Conservation (phyloP, 2,329 filamentous ascomycete species). For the Hymenotorrendiella dingleyae region DNA sequence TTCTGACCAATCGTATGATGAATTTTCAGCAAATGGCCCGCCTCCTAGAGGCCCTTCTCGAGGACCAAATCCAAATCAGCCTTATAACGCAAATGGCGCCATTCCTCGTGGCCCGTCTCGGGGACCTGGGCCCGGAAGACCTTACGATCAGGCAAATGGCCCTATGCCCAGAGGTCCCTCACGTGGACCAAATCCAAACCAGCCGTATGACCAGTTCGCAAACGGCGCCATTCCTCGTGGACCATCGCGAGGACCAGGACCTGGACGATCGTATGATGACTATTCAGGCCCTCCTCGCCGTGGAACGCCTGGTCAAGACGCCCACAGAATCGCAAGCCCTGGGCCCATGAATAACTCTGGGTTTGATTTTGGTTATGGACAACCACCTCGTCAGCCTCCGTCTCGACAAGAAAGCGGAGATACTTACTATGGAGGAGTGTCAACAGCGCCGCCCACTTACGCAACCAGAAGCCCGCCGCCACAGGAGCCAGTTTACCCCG, state of each 20-base stretch:
- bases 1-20: constrained; percentile 16
- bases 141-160: background rate
- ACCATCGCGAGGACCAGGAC: constrained; percentile 8
- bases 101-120: background rate
- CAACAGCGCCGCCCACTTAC: constrained; percentile 18
- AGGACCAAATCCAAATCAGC: constrained; percentile 4
- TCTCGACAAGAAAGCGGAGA: constrained; percentile 6
- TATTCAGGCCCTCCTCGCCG: background rate
- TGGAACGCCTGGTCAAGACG: constrained; percentile 8
- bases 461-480: constrained; percentile 21
- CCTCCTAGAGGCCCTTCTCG: constrained; percentile 2
- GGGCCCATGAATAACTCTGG: constrained; percentile 21
- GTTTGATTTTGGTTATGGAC: constrained; percentile 22
- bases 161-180: constrained; percentile 1
- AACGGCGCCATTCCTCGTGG: constrained; percentile 6
- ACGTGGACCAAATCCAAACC: constrained; percentile 18
- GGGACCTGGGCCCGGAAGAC: background rate
- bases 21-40: constrained; percentile 9
- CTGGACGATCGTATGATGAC: background rate
- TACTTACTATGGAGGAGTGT: constrained; percentile 11
- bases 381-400: constrained; percentile 4
- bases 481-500: constrained; percentile 19
- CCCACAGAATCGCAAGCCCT: constrained; percentile 21
- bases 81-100: constrained; percentile 1
- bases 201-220: constrained; percentile 13